phyloP scores from a whole-genome alignment of 805 yeast species.

The Phaffomyces antillensis region DNA sequence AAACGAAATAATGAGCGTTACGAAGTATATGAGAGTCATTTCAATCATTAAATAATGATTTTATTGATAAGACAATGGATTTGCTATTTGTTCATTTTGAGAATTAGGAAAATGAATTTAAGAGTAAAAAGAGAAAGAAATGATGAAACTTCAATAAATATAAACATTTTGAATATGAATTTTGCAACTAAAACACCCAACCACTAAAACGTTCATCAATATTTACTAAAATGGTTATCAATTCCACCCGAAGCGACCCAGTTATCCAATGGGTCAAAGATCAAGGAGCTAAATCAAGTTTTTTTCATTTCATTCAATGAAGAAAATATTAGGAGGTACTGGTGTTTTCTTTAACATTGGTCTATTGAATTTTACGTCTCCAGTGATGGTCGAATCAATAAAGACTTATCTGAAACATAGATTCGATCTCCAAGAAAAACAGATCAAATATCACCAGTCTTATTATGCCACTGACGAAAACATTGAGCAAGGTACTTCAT shows the following conservation, averaged over 20 bases:
- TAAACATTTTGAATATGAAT: no score
- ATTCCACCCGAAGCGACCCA: neutral
- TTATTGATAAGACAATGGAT: neutral
- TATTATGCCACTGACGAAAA: slow-evolving; percentile 1
- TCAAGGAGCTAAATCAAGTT: slow-evolving; percentile 6
- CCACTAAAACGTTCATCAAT: no score
- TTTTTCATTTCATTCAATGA: slow-evolving; percentile 13
- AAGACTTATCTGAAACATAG: slow-evolving; percentile 25
- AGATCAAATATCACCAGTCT: slow-evolving; percentile 12
- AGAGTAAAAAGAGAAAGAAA: slow-evolving; percentile 9
- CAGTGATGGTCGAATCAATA: slow-evolving; percentile 2
- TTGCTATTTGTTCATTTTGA: neutral
- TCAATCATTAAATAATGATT: neutral
- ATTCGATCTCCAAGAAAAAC: slow-evolving; percentile 18
- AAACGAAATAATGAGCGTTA: neutral
- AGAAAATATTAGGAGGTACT: slow-evolving; percentile 28
- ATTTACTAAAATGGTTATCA: neutral
- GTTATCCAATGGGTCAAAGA: slow-evolving; percentile 13
- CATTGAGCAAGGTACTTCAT: slow-evolving; percentile 12
- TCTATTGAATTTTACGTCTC: neutral
- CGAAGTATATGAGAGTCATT: neutral
- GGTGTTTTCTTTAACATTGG: slow-evolving; percentile 27
- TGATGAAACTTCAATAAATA: slow-evolving; percentile 11
- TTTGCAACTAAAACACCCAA: no score
- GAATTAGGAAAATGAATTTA: neutral